Evolutionary conservation across 108 stramenopile genomes (phyloP), one percentile per base, ranked within the genome.

Genomic region (Cafeteria roenbergensis): DNA sequence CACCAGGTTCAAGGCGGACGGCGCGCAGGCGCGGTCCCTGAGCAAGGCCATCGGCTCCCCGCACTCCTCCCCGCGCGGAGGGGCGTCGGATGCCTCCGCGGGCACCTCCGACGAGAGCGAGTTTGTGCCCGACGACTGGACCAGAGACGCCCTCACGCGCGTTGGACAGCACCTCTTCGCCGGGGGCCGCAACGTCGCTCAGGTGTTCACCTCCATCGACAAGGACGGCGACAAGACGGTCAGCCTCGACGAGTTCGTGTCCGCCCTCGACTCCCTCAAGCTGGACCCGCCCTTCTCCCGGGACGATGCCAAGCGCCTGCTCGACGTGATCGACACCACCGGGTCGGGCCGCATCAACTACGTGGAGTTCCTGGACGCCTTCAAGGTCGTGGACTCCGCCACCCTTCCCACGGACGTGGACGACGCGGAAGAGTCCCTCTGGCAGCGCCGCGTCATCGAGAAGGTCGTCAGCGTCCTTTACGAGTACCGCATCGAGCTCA

Each of bases 391-490:
- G 28, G 61, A 68, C 33, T 26, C 51, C 9, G 34, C 55, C 27
- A 42, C 25, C 22, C 37, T 48, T 21, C 22, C 51, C 21, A 29
- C 25, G 21, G 25, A 1, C 51, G 37, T 6, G 27, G 6, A 20
- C 30, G 35, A 64, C 14, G n/a, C n/a, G n/a, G n/a, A n/a, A n/a
- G 72, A 63, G 0, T 60, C 55, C 6, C 70, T 70, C 26, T 79
- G 78, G 78, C 74, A 78, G 61, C 74, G 78, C 22, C 71, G 73
- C 8, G 57, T 79, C 29, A 75, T 79, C 27, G 76, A 79, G 64
- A 69, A 72, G 9, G 63, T 79, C 4, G 66, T 77, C 4, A 78
- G 78, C 64, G 75, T 75, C 51, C 52, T 79, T 37, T 79, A 72
- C 58, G 76, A 79, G 73, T 72, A 78, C 70, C 52, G 78, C 0